These are phyloP conservation scores for Sphagnum fallax DNA, from an alignment of 228 moss, liverwort and hornwort species.

Conservation along the genomic window DNA sequence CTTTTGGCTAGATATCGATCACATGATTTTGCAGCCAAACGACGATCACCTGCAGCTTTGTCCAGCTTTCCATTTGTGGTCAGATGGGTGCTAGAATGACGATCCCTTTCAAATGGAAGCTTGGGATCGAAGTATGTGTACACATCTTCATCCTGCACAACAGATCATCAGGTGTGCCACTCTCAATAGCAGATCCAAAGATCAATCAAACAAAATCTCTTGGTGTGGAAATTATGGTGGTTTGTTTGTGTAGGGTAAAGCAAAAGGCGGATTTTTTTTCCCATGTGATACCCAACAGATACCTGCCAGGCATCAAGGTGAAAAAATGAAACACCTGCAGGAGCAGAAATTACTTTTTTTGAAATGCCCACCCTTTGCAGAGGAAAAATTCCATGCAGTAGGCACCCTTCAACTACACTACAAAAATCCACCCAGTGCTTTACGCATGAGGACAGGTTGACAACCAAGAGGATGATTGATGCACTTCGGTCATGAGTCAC, in stretches of 20 bases:
- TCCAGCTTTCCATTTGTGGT: conserved; percentile 24
- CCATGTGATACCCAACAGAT: not conserved
- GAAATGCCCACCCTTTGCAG: too few species aligned
- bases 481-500: not conserved
- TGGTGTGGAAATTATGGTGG: too few species aligned
- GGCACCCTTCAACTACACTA: too few species aligned
- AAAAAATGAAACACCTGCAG: not conserved
- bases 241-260: too few species aligned
- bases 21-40: conserved; percentile 28
- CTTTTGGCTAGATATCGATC: conserved; percentile 20
- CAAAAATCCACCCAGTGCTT: too few species aligned
- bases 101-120: conserved; percentile 53
- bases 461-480: too few species aligned
- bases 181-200: not conserved
- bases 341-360: too few species aligned
- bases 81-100: conserved; percentile 3
- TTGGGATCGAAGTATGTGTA: conserved; percentile 79
- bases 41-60: conserved; percentile 22
- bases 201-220: not conserved
- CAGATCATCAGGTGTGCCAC: not conserved
- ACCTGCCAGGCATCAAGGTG: not conserved
- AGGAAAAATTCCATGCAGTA: too few species aligned
- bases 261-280: not conserved
- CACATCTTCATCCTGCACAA: conserved; percentile 67
- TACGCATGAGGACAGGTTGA: too few species aligned